phyloP scores from a whole-genome alignment of 2,329 filamentous ascomycete species.

The Sclerotinia spermophila region DNA sequence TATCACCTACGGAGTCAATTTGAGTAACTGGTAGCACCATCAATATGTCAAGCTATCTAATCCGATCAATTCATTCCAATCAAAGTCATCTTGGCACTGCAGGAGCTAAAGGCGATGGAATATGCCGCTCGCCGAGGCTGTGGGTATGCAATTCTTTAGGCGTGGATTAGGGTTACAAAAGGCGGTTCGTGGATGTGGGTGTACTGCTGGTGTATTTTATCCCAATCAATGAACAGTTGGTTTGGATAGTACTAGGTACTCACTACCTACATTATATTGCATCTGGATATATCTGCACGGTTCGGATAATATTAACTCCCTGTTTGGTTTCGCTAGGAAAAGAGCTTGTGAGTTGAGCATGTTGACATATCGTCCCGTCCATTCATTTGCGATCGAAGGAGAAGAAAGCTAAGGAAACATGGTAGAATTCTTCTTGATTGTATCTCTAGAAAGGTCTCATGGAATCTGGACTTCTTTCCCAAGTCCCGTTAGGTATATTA shows the following conservation, averaged over 20 bases:
- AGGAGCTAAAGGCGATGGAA: conserved; percentile 5
- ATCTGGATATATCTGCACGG: background rate
- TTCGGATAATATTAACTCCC: background rate
- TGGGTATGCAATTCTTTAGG: background rate
- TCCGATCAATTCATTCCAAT: background rate
- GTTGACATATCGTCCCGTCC: conserved; percentile 1
- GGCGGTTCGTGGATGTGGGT: background rate
- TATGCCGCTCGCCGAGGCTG: conserved; percentile 18
- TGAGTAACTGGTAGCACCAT: background rate
- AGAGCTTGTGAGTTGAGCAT: background rate
- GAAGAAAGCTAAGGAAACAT: conserved; percentile 17
- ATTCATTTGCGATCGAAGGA: background rate
- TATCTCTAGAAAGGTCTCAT: background rate
- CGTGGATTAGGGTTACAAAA: conserved; percentile 2
- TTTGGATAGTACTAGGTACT: background rate
- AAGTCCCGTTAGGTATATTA: background rate
- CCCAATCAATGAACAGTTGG: background rate
- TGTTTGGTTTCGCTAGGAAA: background rate
- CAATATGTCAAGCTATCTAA: conserved; percentile 5
- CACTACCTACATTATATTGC: background rate
- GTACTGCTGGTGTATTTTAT: background rate
- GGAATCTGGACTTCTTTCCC: background rate
- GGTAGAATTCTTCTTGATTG: background rate
- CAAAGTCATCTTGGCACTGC: conserved; percentile 5
- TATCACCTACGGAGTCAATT: background rate